Percentiles rank a stretch among this genome's conserved stretches.
Conservation (phyloP, 768 basidiomycete species). For the Suillus ampliporus region DNA sequence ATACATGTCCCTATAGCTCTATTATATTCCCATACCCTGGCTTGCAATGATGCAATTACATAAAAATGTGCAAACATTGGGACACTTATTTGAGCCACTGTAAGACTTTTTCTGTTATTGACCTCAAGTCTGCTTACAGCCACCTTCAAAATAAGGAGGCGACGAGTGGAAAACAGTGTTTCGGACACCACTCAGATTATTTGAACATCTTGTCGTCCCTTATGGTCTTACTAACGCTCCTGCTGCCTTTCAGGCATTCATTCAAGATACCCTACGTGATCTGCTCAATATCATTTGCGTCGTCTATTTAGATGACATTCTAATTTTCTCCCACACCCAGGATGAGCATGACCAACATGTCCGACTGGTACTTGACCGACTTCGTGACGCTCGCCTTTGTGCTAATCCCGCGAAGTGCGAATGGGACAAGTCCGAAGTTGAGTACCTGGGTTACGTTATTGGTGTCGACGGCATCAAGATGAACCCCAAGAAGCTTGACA, state of each 20-base stretch:
- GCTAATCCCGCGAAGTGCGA: conserved; percentile 38
- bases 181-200: conserved; percentile 41
- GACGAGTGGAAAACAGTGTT: conserved; percentile 54
- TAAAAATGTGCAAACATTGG: too few relatives aligned
- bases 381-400: conserved; percentile 34
- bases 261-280: conserved; percentile 46
- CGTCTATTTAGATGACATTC: conserved; percentile 51
- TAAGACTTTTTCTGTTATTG: conserved; percentile 37
- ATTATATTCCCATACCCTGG: too few relatives aligned
- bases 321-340: conserved; percentile 44
- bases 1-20: too few relatives aligned
- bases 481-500: conserved; percentile 46
- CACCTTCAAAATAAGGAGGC: conserved; percentile 41
- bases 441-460: conserved; percentile 50
- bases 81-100: too few relatives aligned
- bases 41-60: too few relatives aligned
- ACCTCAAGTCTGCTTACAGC: conserved; percentile 46
- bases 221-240: conserved; percentile 46
- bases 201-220: conserved; percentile 46
- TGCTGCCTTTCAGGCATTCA: conserved; percentile 48
- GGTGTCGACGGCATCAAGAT: conserved; percentile 38
- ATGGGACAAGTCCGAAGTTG: conserved; percentile 42
- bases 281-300: conserved; percentile 43
- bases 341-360: conserved; percentile 44
- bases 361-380: conserved; percentile 37